Percentiles rank a stretch among this genome's conserved stretches.
These are phyloP conservation scores for Alternaria sp. DNA, from an alignment of 2,329 filamentous ascomycete species.

Conservation along the genomic window DNA sequence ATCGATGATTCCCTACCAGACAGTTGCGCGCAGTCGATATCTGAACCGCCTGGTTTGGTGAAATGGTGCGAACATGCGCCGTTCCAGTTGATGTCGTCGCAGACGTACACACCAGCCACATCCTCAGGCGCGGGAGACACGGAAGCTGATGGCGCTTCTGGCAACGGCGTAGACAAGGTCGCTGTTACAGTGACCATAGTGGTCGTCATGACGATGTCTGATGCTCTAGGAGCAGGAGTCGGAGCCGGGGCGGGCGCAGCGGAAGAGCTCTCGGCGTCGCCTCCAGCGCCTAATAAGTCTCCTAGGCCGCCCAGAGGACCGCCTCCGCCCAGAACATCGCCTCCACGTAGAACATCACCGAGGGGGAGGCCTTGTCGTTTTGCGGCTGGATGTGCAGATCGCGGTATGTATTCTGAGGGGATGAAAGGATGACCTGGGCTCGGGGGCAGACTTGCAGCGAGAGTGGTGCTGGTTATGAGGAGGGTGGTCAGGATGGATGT, in stretches of 20 bases:
- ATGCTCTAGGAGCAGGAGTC: not conserved
- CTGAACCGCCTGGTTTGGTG: conserved; percentile 19
- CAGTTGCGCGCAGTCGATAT: conserved; percentile 21
- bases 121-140: not conserved
- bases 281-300: not conserved
- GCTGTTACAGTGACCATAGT: not conserved
- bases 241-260: not conserved
- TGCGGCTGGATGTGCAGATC: not conserved
- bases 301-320: not conserved
- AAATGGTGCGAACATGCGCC: conserved; percentile 23
- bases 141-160: not conserved
- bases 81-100: conserved; percentile 30
- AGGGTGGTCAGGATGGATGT: conserved; percentile 7
- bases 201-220: not conserved
- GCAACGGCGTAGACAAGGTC: conserved; percentile 1
- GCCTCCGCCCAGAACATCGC: not conserved
- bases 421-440: not conserved
- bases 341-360: not conserved
- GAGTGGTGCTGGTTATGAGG: conserved; percentile 8
- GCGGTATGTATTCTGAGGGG: not conserved
- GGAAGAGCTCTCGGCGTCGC: not conserved
- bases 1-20: conserved; percentile 24
- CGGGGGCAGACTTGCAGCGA: not conserved
- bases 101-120: conserved; percentile 11
- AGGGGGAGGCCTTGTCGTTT: not conserved